Evolutionary conservation across 306 rosid genomes (phyloP).

Genomic region (Sicyos edulis): DNA sequence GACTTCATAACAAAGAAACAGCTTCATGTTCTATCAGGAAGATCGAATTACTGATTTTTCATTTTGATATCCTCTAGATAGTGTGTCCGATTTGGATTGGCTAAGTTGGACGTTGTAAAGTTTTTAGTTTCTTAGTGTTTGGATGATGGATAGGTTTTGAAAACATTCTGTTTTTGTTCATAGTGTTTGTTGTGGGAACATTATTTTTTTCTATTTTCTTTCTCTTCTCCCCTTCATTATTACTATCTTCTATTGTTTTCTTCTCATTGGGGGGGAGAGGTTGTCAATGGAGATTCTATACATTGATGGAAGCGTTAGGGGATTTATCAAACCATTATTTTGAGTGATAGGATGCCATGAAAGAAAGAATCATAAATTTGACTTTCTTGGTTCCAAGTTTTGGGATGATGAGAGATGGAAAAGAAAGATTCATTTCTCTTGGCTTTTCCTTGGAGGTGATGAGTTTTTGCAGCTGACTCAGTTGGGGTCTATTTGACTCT

Average conservation of each 20-base stretch:
- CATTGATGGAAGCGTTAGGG: no score
- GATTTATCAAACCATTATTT: constrained; percentile 4
- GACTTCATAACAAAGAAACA: constrained; percentile 48
- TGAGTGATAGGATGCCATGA: not conserved
- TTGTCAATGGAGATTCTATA: not conserved
- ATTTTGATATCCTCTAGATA: not conserved
- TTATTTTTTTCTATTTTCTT: not conserved
- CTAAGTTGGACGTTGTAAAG: not conserved
- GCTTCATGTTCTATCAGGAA: constrained; percentile 37
- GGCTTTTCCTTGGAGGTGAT: not conserved
- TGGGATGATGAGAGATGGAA: not conserved
- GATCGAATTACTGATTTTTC: constrained; percentile 8
- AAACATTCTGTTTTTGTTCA: not conserved
- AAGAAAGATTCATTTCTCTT: not conserved
- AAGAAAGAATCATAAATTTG: no score
- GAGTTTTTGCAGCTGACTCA: not conserved
- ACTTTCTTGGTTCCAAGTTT: no score
- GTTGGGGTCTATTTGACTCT: not conserved
- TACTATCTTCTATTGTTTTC: not conserved
- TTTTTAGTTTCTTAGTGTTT: not conserved
- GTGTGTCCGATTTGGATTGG: not conserved
- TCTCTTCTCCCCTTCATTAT: not conserved
- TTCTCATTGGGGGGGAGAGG: not conserved
- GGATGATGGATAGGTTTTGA: not conserved
- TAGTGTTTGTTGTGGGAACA: not conserved